Evolutionary conservation across 176 grass and related monocot species (phyloP), one percentile per base, ranked within the genome.

Genomic region (Secale cereale): DNA sequence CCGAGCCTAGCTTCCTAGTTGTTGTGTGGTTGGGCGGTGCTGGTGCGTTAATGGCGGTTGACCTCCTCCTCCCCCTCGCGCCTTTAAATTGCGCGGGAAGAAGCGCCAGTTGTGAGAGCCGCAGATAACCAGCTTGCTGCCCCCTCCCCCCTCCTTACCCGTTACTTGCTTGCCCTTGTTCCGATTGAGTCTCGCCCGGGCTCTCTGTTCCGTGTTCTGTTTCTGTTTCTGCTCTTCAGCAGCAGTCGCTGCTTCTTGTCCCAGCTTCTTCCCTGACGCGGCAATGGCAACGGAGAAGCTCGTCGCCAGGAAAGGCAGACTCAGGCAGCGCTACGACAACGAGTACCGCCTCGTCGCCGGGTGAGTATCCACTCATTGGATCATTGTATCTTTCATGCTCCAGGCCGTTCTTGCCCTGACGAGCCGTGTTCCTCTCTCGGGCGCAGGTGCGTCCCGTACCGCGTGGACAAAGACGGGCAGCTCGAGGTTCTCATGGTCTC

Each of bases 401-500:
- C 30, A 50, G 16, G 11, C 22, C 16, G 19, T 25, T 57, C 57
- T 36, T 30, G 23, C 66, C 30, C 63, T 84, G 40, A 70, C 46
- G 26, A 19, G 29, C 13, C 43, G 57, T 27, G 59, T 22, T 33
- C 57, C 32, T 13, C 60, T 63, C 60, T 17, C 13, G 36, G 41
- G 56, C 14, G 14, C 32, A 89, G 94, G 30, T 94, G 92, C 73
- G 91, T 97, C 65, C 94, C 94, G 57, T 94, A 97, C 81, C 92
- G 86, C 56, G 40, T 90, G 25, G 72, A 15, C 46, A 74, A 75
- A 23, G 77, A 69, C 17, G 88, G 88, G 23, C 80, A 65, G 27
- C 17, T 92, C 16, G 66, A 95, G 77, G 93, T 98, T 73, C 93
- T 98, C 67, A 98, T 98, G 93, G 89, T 98, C 40, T 91, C 93